Conservation (phyloP, 139 green algal species). For the Zygnema circumcarinatum region DNA sequence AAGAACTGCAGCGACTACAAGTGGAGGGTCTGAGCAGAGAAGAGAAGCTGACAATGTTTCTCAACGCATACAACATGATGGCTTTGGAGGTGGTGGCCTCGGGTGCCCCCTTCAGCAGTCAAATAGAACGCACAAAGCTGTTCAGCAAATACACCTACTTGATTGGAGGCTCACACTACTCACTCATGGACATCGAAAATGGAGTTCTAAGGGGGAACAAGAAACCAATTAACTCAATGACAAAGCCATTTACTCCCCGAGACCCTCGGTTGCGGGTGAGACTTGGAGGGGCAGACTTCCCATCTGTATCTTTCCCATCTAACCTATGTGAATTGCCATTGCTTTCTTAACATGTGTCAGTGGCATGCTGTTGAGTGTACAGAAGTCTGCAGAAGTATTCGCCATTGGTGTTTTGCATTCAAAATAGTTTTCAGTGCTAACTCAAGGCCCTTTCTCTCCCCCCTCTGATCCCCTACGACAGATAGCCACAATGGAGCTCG, state of each 20-base stretch:
- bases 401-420: no score
- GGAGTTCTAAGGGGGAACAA: slow-evolving; percentile 2
- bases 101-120: neutral
- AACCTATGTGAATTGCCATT: no score
- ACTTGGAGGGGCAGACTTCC: no score
- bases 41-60: neutral
- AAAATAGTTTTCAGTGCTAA: no score
- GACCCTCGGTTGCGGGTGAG: slow-evolving; percentile 12
- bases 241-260: neutral
- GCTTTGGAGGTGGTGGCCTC: neutral
- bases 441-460: no score
- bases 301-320: no score
- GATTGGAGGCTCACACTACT: slow-evolving; percentile 8
- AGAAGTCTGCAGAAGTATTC: no score
- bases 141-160: neutral
- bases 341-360: no score
- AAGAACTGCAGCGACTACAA: neutral
- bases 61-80: neutral
- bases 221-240: neutral
- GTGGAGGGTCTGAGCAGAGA: neutral
- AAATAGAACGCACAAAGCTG: neutral
- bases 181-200: slow-evolving; percentile 10
- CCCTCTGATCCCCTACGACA: no score
- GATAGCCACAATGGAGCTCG: no score
- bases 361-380: no score